Evolutionary conservation across 2,329 filamentous ascomycete genomes (phyloP).

Genomic region (Fusarium odoratissimum): DNA sequence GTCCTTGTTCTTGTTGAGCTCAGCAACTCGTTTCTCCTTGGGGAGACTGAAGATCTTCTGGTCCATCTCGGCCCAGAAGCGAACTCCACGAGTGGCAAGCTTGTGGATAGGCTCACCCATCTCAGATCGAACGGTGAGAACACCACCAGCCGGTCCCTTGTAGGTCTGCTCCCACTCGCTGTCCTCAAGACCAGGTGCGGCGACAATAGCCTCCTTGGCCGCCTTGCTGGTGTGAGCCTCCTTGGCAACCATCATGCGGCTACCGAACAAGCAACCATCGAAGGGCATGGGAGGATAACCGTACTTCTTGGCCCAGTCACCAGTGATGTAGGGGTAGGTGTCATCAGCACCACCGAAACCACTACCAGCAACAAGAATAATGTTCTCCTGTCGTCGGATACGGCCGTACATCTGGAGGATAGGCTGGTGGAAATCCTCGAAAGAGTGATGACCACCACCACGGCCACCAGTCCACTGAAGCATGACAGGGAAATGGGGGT

Average conservation of each 20-base stretch:
- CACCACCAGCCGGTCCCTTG: slow-evolving; percentile 88
- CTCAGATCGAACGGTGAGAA: slow-evolving; percentile 96
- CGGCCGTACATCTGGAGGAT: slow-evolving; percentile 91
- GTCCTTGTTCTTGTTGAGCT: slow-evolving; percentile 87
- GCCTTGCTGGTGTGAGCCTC: slow-evolving; percentile 89
- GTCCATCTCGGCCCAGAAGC: slow-evolving; percentile 99
- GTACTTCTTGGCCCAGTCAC: slow-evolving; percentile 86
- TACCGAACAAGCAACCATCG: slow-evolving; percentile 90
- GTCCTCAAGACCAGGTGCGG: slow-evolving; percentile 85
- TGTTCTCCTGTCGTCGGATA: slow-evolving; percentile 86
- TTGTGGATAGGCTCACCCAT: slow-evolving; percentile 99
- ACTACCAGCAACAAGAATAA: slow-evolving; percentile 89
- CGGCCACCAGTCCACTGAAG: slow-evolving; percentile 96
- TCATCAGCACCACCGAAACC: slow-evolving; percentile 92
- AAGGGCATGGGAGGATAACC: slow-evolving; percentile 95
- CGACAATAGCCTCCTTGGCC: slow-evolving; percentile 90
- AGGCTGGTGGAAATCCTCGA: slow-evolving; percentile 94
- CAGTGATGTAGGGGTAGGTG: slow-evolving; percentile 92
- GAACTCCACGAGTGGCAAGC: slow-evolving; percentile 93
- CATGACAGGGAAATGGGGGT: slow-evolving; percentile 91
- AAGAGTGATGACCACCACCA: slow-evolving; percentile 94
- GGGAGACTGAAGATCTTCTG: slow-evolving; percentile 97
- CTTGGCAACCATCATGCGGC: slow-evolving; percentile 94
- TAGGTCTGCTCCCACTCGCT: slow-evolving; percentile 92
- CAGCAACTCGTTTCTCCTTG: slow-evolving; percentile 90